Evolutionary conservation across 176 grass and related monocot species (phyloP).

Genomic region (Musa beccarii): DNA sequence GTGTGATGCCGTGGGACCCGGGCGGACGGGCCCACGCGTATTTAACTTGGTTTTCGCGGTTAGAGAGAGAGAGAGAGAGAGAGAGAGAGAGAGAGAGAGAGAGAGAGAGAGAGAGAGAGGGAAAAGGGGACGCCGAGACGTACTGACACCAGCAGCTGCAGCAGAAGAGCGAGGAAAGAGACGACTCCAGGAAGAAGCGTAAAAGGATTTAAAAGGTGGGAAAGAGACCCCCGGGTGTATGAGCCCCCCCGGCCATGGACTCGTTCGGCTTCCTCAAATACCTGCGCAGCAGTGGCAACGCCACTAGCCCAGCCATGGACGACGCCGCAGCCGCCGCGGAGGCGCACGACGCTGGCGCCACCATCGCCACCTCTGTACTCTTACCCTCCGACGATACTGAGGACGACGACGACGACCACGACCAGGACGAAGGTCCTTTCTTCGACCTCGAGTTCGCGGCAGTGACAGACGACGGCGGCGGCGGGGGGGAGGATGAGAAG

Average conservation of each 20-base stretch:
- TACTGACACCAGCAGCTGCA: neutral
- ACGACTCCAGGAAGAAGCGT: neutral
- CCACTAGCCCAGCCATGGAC: slow-evolving; percentile 4
- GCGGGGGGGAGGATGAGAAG: slow-evolving; percentile 22
- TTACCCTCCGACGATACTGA: slow-evolving; percentile 7
- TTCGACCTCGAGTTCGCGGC: slow-evolving; percentile 97
- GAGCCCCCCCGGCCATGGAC: slow-evolving; percentile 43
- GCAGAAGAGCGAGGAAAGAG: slow-evolving; percentile 4
- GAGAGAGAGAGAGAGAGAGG: neutral
- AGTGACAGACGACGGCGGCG: slow-evolving; percentile 36
- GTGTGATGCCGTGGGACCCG: too few relatives aligned
- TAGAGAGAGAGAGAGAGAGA: slow-evolving; percentile 5
- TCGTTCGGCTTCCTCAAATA: slow-evolving; percentile 80
- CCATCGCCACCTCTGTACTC: slow-evolving; percentile 19
- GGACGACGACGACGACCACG: slow-evolving; percentile 18
- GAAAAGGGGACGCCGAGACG: too few relatives aligned
- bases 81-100: neutral
- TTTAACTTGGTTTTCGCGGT: neutral
- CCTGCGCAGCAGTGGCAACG: slow-evolving; percentile 42
- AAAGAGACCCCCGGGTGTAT: neutral
- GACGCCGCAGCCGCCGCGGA: slow-evolving; percentile 25
- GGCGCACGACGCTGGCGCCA: neutral
- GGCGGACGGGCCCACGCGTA: neutral
- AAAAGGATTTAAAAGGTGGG: neutral
- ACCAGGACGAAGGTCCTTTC: slow-evolving; percentile 75